Conservation (phyloP, 805 yeast species). For the Candida rishiriensis region DNA sequence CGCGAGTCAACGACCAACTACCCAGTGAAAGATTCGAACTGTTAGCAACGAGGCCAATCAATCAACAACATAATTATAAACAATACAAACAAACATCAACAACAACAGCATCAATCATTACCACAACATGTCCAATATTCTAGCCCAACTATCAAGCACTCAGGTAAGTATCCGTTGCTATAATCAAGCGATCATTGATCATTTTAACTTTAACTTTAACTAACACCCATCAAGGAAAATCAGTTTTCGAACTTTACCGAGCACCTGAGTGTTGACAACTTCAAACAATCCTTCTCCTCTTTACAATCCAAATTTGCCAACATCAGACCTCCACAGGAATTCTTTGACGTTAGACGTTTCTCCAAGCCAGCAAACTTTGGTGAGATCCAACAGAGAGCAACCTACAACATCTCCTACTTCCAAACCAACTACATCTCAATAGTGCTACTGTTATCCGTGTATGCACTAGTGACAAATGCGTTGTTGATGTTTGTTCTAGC, state of each 20-base stretch:
- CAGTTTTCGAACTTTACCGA: slow-evolving; percentile 42
- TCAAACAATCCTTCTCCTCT: slow-evolving; percentile 36
- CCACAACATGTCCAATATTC: slow-evolving; percentile 21
- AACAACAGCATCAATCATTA: background rate
- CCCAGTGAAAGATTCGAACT: too few species aligned
- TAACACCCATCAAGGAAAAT: background rate
- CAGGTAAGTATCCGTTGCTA: slow-evolving; percentile 32
- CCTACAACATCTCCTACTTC: slow-evolving; percentile 82
- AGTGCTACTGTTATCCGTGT: slow-evolving; percentile 66
- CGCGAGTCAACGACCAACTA: too few species aligned
- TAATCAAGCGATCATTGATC: background rate
- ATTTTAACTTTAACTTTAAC: too few species aligned
- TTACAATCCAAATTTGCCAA: slow-evolving; percentile 64
- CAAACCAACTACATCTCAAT: slow-evolving; percentile 81
- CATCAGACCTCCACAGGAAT: slow-evolving; percentile 87
- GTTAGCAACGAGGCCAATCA: too few species aligned
- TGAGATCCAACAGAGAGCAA: slow-evolving; percentile 84
- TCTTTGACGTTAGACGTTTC: slow-evolving; percentile 83
- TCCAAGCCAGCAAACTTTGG: slow-evolving; percentile 88
- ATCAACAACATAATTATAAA: too few species aligned
- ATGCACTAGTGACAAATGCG: slow-evolving; percentile 83
- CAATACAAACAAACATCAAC: too few species aligned
- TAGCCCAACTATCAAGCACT: slow-evolving; percentile 34
- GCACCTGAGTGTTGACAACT: slow-evolving; percentile 44
- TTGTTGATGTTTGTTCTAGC: slow-evolving; percentile 78